phyloP scores from a whole-genome alignment of 345 rosid genomes.

The Heritiera fomes region DNA sequence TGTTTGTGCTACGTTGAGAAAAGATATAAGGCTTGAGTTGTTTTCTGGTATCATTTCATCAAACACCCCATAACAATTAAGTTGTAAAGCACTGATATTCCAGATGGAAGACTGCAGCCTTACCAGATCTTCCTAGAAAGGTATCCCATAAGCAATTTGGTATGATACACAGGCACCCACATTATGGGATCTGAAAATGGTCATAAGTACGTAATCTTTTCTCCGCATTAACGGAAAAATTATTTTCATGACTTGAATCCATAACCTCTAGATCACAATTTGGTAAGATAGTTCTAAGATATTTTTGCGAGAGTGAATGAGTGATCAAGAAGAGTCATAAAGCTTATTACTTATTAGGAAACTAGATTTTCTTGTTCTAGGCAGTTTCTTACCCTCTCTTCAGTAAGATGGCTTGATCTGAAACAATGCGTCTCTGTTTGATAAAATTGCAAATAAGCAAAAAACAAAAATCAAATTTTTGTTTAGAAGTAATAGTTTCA shows the following conservation, averaged over 20 bases:
- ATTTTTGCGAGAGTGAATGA: too few species aligned
- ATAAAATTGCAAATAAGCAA: background rate
- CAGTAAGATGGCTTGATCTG: conserved; percentile 43
- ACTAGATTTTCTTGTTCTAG: background rate
- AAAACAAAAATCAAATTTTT: background rate
- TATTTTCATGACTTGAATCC: too few species aligned
- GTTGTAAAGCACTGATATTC: background rate
- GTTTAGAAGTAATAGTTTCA: background rate
- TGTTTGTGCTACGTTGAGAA: conserved; percentile 39
- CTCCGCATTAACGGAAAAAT: too few species aligned
- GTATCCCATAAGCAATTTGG: too few species aligned
- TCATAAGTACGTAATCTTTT: too few species aligned
- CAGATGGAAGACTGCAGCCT: too few species aligned
- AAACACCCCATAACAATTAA: background rate
- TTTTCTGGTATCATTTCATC: background rate
- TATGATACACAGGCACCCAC: too few species aligned
- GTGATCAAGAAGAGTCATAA: background rate
- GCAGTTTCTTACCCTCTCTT: conserved; percentile 42
- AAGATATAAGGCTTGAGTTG: background rate
- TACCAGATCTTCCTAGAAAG: too few species aligned
- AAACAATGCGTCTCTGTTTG: conserved; percentile 39
- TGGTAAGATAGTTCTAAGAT: too few species aligned
- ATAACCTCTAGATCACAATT: too few species aligned
- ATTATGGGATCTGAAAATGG: too few species aligned
- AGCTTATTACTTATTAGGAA: background rate